Conservation (phyloP, 345 rosid species). For the Gossypium thurberi region DNA sequence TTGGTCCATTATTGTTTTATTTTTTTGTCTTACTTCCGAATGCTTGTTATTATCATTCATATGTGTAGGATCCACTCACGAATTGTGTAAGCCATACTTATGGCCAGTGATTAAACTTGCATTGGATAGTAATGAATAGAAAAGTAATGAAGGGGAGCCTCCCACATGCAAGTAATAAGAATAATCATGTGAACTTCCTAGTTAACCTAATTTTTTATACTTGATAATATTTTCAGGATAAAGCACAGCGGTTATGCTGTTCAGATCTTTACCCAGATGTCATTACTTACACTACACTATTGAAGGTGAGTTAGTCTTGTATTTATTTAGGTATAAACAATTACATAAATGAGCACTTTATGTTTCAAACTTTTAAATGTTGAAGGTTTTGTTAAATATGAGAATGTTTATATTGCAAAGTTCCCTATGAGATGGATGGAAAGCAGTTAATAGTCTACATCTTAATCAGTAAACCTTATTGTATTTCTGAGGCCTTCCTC, state of each 20-base stretch:
- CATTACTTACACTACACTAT: slow-evolving; percentile 58
- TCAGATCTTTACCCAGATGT: slow-evolving; percentile 44
- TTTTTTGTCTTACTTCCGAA: background rate
- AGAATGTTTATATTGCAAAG: background rate
- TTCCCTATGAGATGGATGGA: background rate
- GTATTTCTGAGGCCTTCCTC: slow-evolving; percentile 4
- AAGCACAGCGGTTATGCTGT: slow-evolving; percentile 26
- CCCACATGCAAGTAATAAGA: slow-evolving; percentile 25
- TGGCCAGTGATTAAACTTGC: background rate
- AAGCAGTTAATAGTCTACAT: background rate
- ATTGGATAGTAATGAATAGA: background rate
- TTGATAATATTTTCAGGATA: slow-evolving; percentile 36
- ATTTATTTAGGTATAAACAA: slow-evolving; percentile 5
- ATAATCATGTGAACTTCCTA: slow-evolving; percentile 20
- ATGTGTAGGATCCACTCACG: background rate
- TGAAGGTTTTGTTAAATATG: background rate
- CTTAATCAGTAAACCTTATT: background rate
- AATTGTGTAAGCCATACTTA: background rate
- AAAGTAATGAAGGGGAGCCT: slow-evolving; percentile 16
- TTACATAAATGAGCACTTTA: background rate
- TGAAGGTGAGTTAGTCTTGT: slow-evolving; percentile 37
- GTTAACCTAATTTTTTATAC: slow-evolving; percentile 14
- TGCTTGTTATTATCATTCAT: background rate
- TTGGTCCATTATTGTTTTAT: background rate
- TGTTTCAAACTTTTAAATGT: background rate